Evolutionary conservation across 2,329 filamentous ascomycete genomes (phyloP).

Genomic region (Apiospora kogelbergensis): DNA sequence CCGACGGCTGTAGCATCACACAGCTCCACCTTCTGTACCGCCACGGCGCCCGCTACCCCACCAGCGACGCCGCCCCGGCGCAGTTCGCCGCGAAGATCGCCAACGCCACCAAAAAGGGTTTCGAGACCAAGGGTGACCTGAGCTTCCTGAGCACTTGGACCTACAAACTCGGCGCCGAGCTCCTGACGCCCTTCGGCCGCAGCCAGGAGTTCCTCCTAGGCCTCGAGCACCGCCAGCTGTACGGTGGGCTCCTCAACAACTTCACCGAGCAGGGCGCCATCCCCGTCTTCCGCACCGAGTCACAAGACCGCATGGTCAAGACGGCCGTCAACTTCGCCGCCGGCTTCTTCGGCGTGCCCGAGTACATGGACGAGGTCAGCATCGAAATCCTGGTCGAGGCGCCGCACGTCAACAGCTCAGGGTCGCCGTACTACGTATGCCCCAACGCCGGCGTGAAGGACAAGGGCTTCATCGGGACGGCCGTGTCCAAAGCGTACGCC

Average conservation of each 20-base stretch:
- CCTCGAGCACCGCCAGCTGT: conserved; percentile 40
- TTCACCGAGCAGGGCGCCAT: conserved; percentile 37
- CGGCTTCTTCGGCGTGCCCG: conserved; percentile 34
- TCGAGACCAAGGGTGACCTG: conserved; percentile 30
- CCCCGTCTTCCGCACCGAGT: conserved; percentile 37
- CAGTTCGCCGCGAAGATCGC: conserved; percentile 32
- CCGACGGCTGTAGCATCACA: conserved; percentile 29
- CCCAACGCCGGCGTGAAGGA: conserved; percentile 24
- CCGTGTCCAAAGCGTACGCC: conserved; percentile 21
- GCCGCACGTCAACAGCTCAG: conserved; percentile 29
- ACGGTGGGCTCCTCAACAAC: conserved; percentile 42
- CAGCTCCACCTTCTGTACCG: conserved; percentile 34
- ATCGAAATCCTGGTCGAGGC: conserved; percentile 35
- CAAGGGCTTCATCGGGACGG: conserved; percentile 26
- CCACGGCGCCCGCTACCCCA: conserved; percentile 34
- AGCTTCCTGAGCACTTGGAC: conserved; percentile 32
- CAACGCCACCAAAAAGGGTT: conserved; percentile 32
- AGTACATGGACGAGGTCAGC: conserved; percentile 31
- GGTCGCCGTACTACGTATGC: conserved; percentile 30
- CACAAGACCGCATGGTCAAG: conserved; percentile 35
- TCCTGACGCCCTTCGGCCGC: conserved; percentile 38
- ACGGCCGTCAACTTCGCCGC: conserved; percentile 32
- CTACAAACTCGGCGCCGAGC: conserved; percentile 35
- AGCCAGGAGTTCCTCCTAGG: conserved; percentile 42
- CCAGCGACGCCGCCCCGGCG: conserved; percentile 27